Percentiles rank a stretch among this genome's conserved stretches.
Evolutionary conservation across 495 filamentous ascomycete genomes (phyloP).

Genomic region (Neurospora discreta): DNA sequence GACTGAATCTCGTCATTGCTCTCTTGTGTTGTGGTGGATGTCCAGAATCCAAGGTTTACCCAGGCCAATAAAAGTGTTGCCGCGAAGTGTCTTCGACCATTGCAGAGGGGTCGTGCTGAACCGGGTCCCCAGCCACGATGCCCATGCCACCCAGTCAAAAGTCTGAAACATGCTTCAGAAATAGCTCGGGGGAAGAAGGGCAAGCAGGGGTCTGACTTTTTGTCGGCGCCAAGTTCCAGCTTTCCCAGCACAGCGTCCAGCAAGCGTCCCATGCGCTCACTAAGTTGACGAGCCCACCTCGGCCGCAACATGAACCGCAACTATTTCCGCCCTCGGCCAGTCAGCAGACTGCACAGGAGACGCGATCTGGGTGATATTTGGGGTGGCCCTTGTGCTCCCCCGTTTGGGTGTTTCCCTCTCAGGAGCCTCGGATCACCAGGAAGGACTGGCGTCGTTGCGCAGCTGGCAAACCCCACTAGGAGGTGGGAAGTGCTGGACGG

Average conservation of each 20-base stretch:
- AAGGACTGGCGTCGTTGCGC: not conserved
- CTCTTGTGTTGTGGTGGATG: not conserved
- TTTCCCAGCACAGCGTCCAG: not conserved
- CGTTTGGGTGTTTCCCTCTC: not conserved
- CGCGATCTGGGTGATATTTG: not conserved
- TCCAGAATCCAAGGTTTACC: not conserved
- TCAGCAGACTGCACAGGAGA: not conserved
- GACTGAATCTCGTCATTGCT: not conserved
- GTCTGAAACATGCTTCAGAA: constrained; percentile 26
- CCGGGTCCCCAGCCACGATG: constrained; percentile 15
- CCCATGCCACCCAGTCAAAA: constrained; percentile 12
- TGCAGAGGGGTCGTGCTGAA: constrained; percentile 11
- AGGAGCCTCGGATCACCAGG: not conserved
- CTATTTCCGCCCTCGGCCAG: not conserved
- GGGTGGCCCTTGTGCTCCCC: not conserved
- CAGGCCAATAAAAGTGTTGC: not conserved
- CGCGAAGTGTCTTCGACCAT: not conserved
- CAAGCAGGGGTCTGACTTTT: constrained; percentile 1
- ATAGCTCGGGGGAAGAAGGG: constrained; percentile 11
- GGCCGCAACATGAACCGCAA: not conserved
- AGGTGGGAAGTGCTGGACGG: not conserved
- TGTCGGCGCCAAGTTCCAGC: not conserved
- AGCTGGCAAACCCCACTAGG: constrained; percentile 2
- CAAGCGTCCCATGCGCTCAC: not conserved
- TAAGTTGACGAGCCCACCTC: not conserved